These are phyloP conservation scores for Stagonosporopsis tanaceti DNA, from an alignment of 2,329 filamentous ascomycete genomes.

Conservation along the genomic window DNA sequence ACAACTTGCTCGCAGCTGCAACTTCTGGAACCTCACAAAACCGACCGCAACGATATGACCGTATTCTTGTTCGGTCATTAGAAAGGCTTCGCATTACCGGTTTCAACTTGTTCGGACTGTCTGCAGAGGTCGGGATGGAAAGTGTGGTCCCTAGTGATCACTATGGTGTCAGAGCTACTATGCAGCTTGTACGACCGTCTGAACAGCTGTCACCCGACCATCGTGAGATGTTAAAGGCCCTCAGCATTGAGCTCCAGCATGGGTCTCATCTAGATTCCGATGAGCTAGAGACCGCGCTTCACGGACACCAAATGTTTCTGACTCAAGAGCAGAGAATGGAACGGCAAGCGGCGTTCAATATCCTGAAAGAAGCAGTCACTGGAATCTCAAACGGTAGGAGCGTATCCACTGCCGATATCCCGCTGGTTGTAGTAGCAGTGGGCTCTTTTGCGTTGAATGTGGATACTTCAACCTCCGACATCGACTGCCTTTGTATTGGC, in stretches of 20 bases:
- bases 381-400: slow-evolving; percentile 30
- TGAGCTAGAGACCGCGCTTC: slow-evolving; percentile 26
- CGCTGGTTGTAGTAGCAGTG: slow-evolving; percentile 66
- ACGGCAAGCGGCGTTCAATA: slow-evolving; percentile 56
- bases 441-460: slow-evolving; percentile 71
- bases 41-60: slow-evolving; percentile 71
- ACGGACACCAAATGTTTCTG: slow-evolving; percentile 54
- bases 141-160: slow-evolving; percentile 55
- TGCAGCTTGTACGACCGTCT: slow-evolving; percentile 41
- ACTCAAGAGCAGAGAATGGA: slow-evolving; percentile 53
- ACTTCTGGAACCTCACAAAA: slow-evolving; percentile 64
- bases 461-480: slow-evolving; percentile 67
- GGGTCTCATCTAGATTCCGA: slow-evolving; percentile 19
- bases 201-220: neutral
- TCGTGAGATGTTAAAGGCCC: slow-evolving; percentile 10
- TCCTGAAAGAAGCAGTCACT: slow-evolving; percentile 57
- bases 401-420: slow-evolving; percentile 27
- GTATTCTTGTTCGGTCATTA: slow-evolving; percentile 63
- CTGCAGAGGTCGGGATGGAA: slow-evolving; percentile 32
- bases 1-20: slow-evolving; percentile 64
- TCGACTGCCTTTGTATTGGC: slow-evolving; percentile 72
- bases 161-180: slow-evolving; percentile 59
- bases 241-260: slow-evolving; percentile 25
- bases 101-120: slow-evolving; percentile 68
- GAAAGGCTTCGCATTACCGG: slow-evolving; percentile 51